Base-by-base conservation (phyloP, 352 stramenopile genomes). In the Globisporangium uncinulatum region DNA sequence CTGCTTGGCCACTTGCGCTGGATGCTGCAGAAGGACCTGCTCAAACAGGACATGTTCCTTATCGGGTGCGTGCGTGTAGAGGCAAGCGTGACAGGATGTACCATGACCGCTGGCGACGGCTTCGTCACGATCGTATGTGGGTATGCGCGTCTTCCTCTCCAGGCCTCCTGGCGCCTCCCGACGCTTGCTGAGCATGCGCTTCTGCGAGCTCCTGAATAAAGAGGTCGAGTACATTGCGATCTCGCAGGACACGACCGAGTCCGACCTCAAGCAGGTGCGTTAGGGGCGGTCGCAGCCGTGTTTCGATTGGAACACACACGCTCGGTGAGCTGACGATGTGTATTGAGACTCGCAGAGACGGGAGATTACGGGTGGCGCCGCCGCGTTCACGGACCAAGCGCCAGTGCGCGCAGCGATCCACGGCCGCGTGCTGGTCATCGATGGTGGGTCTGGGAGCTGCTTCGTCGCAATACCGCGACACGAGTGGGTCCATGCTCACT, bases 201-300 rank as follows among this genome's bases (percentile, higher is more conserved):
- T 95, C 53, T 93, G 83, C 51, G 86, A 96, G 54, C 59, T 96
- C 20, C 56, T 95, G 46, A 74, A 94, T 54, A 83, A 83, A 37
- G 85, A 93, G 41, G 83, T 93, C 31, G 87, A 96, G 61, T 96
- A 93, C 63, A 78, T 99, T 20, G 75, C 88, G n/a, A 77, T 99
- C 52, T 97, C 91, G 21, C 76, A 85, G 32, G 95, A 98, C 75
- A 98, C 92, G 39, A 98, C 95, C 0, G 95, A 98, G 67, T 89
- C 82, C 0, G 89, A 97, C 61, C 62, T 97, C 20, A 97, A 97
- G 60, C 89, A 96, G 71, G 74, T 84, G 41, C 10, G 31, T n/a
- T 29, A 17, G 46, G 45, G 24, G 5, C 34, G 9, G 32, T 45
- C 11, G 15, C 31, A 45, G 31, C 15, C 39, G 20, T n/a, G 5